These are phyloP conservation scores for Syzygium syzygioides DNA, from an alignment of 441 rosid species.

Conservation along the genomic window DNA sequence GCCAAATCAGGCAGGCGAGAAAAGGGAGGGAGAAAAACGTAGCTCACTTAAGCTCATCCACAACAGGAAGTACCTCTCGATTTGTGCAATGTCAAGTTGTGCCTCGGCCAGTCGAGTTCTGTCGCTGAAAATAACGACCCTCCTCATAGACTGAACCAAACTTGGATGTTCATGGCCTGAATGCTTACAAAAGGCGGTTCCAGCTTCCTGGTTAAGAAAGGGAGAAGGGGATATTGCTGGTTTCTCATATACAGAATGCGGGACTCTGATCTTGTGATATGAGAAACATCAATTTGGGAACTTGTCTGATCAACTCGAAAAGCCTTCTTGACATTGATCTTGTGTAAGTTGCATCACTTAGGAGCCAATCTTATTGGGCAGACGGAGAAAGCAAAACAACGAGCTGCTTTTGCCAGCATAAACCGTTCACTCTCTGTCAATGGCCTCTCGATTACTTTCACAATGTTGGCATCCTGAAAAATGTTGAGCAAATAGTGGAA, in stretches of 20 bases:
- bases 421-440: conserved; percentile 89
- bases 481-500: background rate
- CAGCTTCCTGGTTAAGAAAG: background rate
- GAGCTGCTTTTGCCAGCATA: conserved; percentile 90
- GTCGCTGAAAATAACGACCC: background rate
- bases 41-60: background rate
- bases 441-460: conserved; percentile 86
- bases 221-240: background rate
- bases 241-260: background rate
- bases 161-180: background rate
- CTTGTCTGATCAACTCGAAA: background rate
- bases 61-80: background rate
- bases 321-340: background rate
- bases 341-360: conserved; percentile 25
- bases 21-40: background rate
- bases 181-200: background rate
- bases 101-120: background rate
- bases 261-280: background rate
- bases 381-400: conserved; percentile 81
- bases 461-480: conserved; percentile 68
- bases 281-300: background rate
- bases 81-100: background rate
- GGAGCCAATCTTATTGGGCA: conserved; percentile 83
- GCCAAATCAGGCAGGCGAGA: background rate
- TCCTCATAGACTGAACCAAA: background rate